Evolutionary conservation across 371 early-diverging fungal genomes (phyloP).

Genomic region (Apophysomyces elegans): DNA sequence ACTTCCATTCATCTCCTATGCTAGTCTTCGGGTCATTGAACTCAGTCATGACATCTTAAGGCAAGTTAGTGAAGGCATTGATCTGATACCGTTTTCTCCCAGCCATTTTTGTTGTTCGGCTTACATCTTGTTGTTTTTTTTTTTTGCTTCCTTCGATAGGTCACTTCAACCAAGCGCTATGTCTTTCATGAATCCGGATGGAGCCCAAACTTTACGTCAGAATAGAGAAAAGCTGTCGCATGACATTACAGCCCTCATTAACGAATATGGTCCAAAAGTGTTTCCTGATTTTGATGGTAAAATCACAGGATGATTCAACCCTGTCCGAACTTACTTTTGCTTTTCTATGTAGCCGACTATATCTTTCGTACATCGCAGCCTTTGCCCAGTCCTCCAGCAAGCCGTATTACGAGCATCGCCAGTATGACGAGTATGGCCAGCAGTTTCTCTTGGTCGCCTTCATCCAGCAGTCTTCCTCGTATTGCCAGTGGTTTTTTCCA

Average conservation of each 20-base stretch:
- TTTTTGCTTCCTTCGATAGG: slow-evolving; percentile 23
- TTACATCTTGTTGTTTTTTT: background rate
- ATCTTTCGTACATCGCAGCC: slow-evolving; percentile 26
- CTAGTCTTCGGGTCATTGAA: slow-evolving; percentile 85
- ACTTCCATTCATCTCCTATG: slow-evolving; percentile 74
- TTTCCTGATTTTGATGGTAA: slow-evolving; percentile 75
- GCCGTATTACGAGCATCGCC: slow-evolving; percentile 20
- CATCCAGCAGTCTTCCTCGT: slow-evolving; percentile 32
- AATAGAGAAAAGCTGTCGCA: slow-evolving; percentile 73
- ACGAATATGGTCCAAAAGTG: slow-evolving; percentile 84
- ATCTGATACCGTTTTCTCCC: too few species aligned
- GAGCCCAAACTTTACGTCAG: slow-evolving; percentile 57
- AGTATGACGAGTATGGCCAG: background rate
- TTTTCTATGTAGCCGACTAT: slow-evolving; percentile 27
- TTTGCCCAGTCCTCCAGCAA: slow-evolving; percentile 23
- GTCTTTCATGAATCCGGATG: slow-evolving; percentile 60
- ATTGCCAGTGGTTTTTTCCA: slow-evolving; percentile 46
- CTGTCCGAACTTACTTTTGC: background rate
- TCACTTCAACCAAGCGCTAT: slow-evolving; percentile 82
- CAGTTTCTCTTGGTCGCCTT: slow-evolving; percentile 31
- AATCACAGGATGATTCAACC: background rate
- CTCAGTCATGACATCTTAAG: slow-evolving; percentile 81
- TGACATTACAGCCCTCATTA: slow-evolving; percentile 76
- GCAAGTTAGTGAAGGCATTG: slow-evolving; percentile 17
- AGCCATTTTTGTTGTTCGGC: too few species aligned